These are phyloP conservation scores for Neostapfia colusana DNA, from an alignment of 176 grass and related monocot genomes.

Conservation along the genomic window DNA sequence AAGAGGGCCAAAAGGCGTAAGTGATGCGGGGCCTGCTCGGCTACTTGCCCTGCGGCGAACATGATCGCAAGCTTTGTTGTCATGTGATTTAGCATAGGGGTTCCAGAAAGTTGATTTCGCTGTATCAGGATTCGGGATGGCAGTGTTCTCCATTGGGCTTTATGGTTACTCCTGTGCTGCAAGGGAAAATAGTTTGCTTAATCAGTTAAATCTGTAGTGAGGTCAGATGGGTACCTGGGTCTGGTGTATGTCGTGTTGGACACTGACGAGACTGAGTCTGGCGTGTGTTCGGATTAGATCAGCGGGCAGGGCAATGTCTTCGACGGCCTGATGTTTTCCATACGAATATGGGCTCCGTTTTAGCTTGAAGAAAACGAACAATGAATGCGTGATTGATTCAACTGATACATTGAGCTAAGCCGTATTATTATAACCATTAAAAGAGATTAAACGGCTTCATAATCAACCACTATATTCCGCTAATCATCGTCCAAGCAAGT, in stretches of 20 bases:
- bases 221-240: background rate
- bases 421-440: background rate
- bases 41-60: background rate
- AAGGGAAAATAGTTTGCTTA: background rate
- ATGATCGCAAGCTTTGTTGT: background rate
- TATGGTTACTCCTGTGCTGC: background rate
- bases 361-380: background rate
- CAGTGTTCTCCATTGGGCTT: background rate
- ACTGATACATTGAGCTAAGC: background rate
- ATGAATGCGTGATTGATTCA: background rate
- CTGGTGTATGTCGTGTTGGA: background rate
- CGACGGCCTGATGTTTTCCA: background rate
- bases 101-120: background rate
- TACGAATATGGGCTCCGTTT: background rate
- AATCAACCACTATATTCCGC: background rate
- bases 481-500: background rate
- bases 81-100: background rate
- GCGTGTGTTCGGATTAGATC: background rate
- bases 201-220: background rate
- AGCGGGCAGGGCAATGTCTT: background rate
- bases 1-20: conserved; percentile 44
- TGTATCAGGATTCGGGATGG: background rate
- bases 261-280: background rate
- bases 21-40: conserved; percentile 1
- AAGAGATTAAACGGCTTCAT: background rate